Conservation (phyloP, 1,139 yeast species). For the Geotrichum klebahnii region DNA sequence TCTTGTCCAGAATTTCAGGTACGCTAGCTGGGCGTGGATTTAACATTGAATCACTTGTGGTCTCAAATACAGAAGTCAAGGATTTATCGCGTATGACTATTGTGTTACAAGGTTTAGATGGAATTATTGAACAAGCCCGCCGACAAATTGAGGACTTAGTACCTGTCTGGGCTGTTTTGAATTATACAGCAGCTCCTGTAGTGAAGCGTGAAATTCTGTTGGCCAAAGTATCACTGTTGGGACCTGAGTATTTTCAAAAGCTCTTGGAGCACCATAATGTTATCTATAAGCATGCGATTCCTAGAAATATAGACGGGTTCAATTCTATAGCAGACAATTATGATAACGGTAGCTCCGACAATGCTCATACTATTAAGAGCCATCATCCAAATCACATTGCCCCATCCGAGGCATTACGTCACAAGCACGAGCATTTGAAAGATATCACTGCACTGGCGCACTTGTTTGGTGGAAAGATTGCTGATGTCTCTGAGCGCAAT, state of each 20-base stretch:
- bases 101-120: constrained; percentile 89
- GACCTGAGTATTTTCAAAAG: constrained; percentile 96
- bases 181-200: constrained; percentile 84
- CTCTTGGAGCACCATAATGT: constrained; percentile 79
- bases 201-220: constrained; percentile 84
- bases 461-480: constrained; percentile 88
- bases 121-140: constrained; percentile 94
- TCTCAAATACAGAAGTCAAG: constrained; percentile 91
- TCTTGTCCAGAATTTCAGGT: constrained; percentile 84
- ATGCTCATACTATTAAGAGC: constrained; percentile 30
- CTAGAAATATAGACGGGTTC: no score
- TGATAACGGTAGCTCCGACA: constrained; percentile 34
- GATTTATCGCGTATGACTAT: constrained; percentile 96
- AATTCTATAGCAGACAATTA: no score
- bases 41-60: constrained; percentile 94
- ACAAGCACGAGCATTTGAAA: constrained; percentile 53
- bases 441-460: constrained; percentile 75
- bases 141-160: constrained; percentile 96
- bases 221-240: constrained; percentile 86
- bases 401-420: constrained; percentile 88
- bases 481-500: constrained; percentile 87
- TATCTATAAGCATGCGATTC: constrained; percentile 34
- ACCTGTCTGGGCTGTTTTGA: constrained; percentile 95
- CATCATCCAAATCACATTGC: constrained; percentile 84
- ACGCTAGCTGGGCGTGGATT: constrained; percentile 96